Evolutionary conservation across 352 stramenopile genomes (phyloP).

Genomic region (Phytophthora meadii): DNA sequence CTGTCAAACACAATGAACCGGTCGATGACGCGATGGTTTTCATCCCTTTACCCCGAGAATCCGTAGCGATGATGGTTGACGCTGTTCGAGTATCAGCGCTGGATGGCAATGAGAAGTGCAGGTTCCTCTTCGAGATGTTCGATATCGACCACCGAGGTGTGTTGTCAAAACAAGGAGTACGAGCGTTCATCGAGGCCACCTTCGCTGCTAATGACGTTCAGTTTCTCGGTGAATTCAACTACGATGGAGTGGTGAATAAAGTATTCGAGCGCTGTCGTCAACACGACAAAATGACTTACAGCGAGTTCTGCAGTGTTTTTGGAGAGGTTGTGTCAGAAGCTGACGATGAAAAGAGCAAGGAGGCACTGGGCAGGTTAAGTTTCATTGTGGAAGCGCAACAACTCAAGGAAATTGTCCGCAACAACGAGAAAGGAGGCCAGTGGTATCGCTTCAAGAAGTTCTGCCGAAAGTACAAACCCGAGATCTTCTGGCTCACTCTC

Average conservation of each 20-base stretch:
- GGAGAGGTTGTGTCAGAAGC: background rate
- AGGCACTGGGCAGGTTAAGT: conserved; percentile 12
- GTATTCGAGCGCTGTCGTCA: conserved; percentile 53
- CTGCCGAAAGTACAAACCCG: conserved; percentile 54
- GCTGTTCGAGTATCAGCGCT: conserved; percentile 57
- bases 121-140: conserved; percentile 79
- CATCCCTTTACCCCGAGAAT: conserved; percentile 57
- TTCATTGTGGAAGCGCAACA: conserved; percentile 5
- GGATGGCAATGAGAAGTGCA: conserved; percentile 58
- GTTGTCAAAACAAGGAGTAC: conserved; percentile 54
- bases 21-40: conserved; percentile 26
- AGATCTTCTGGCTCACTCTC: conserved; percentile 58
- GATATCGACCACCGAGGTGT: conserved; percentile 55
- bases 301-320: conserved; percentile 46
- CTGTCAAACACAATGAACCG: conserved; percentile 7
- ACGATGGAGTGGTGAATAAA: conserved; percentile 55
- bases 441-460: conserved; percentile 41
- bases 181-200: conserved; percentile 65
- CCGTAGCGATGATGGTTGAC: conserved; percentile 59
- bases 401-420: conserved; percentile 12
- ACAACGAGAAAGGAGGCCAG: conserved; percentile 20
- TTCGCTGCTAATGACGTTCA: conserved; percentile 61
- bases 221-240: conserved; percentile 62
- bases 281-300: conserved; percentile 61
- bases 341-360: conserved; percentile 33